Conservation (phyloP, 768 basidiomycete genomes). For the Kwoniella europaea region DNA sequence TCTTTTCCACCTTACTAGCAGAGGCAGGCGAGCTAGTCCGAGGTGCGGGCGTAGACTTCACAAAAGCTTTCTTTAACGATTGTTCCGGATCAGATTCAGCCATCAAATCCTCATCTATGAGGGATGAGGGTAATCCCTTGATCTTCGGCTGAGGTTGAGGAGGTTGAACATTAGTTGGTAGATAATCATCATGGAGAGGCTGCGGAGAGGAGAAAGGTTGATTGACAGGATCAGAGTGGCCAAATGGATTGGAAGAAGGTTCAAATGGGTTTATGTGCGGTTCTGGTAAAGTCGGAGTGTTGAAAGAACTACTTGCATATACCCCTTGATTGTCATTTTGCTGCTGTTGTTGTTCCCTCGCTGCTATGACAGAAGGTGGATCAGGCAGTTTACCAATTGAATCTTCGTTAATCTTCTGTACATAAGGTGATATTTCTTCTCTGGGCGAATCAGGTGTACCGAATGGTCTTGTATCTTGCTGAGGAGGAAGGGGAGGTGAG, state of each 20-base stretch:
- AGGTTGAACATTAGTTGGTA: background rate
- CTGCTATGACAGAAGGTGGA: slow-evolving; percentile 51
- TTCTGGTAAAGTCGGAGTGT: slow-evolving; percentile 1
- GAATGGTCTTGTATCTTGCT: background rate
- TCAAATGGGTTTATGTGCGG: slow-evolving; percentile 1
- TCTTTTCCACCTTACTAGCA: slow-evolving; percentile 22
- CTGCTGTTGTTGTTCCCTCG: slow-evolving; percentile 20
- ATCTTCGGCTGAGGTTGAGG: background rate
- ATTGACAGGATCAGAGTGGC: slow-evolving; percentile 19
- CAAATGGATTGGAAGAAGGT: slow-evolving; percentile 4
- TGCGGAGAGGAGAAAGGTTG: slow-evolving; percentile 18
- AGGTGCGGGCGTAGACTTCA: slow-evolving; percentile 40
- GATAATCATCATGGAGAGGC: background rate
- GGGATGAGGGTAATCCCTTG: slow-evolving; percentile 30
- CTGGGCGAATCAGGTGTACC: slow-evolving; percentile 16
- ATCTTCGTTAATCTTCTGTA: slow-evolving; percentile 40
- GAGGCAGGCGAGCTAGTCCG: background rate
- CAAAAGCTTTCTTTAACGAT: slow-evolving; percentile 51
- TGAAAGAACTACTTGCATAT: slow-evolving; percentile 20
- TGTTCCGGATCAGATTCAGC: slow-evolving; percentile 44
- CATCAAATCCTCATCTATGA: slow-evolving; percentile 49
- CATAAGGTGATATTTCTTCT: slow-evolving; percentile 40
- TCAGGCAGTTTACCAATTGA: slow-evolving; percentile 31
- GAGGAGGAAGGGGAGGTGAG: background rate
- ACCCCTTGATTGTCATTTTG: background rate